Evolutionary conservation across 225 moss, liverwort and hornwort species (phyloP).

Genomic region (Takakia lepidozioides): DNA sequence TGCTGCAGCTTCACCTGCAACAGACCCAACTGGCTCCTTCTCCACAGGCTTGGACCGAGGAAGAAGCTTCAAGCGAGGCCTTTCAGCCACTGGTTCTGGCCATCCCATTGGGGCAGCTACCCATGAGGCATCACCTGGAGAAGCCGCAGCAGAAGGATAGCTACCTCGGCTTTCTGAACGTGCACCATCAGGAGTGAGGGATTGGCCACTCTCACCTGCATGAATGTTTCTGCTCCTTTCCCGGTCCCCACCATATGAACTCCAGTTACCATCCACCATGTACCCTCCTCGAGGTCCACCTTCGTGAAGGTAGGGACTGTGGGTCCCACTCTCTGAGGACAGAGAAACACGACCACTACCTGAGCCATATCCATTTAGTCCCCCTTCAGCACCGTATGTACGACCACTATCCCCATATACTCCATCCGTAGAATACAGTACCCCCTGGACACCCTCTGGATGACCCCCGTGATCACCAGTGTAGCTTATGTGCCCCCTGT

Average conservation of each 20-base stretch:
- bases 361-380: constrained; percentile 31
- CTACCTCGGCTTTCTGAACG: constrained; percentile 36
- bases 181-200: constrained; percentile 39
- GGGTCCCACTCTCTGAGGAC: constrained; percentile 20
- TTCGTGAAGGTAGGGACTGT: constrained; percentile 26
- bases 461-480: constrained; percentile 19
- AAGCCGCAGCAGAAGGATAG: constrained; percentile 37
- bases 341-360: constrained; percentile 21
- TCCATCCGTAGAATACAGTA: constrained; percentile 11
- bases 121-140: constrained; percentile 35
- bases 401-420: constrained; percentile 7
- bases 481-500: constrained; percentile 30
- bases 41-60: constrained; percentile 89
- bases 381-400: constrained; percentile 21
- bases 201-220: constrained; percentile 1
- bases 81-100: constrained; percentile 46
- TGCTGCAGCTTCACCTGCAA: constrained; percentile 25
- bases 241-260: constrained; percentile 25
- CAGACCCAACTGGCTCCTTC: constrained; percentile 11
- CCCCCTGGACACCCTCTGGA: constrained; percentile 23
- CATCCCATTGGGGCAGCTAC: constrained; percentile 11
- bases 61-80: constrained; percentile 85
- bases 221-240: constrained; percentile 43
- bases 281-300: constrained; percentile 36
- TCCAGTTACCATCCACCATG: constrained; percentile 17